Evolutionary conservation across 2,329 filamentous ascomycete species (phyloP), one percentile per base, ranked within the genome.

Genomic region (Alternaria hordeiaustralica): DNA sequence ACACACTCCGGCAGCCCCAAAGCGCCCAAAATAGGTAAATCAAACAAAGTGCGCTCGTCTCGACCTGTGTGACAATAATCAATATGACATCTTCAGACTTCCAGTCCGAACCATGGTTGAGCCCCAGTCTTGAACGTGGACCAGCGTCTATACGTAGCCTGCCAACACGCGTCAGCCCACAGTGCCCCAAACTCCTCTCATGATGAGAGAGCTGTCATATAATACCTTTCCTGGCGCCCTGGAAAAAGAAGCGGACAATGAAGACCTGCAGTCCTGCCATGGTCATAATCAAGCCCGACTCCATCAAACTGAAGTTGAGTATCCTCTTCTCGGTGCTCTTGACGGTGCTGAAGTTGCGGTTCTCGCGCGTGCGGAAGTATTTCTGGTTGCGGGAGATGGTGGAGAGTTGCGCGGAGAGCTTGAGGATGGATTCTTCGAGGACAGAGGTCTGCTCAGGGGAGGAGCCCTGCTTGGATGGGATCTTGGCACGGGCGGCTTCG

Each of bases 261-360:
- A 98, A 97, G 55, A 99, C 96, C 84, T 99, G 96, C 78, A 99
- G 83, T 50, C 89, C 94, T 47, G 95, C 96, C 96, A 99, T 99
- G 64, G 90, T 92, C 68, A 97, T 85, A 84, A 99, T 96, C 84
- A 99, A 89, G 67, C 88, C 87, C 70, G 92, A 92, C 85, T 99
- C 96, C 73, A 98, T 91, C 78, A 99, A 85, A 79, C 93, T 97
- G 82, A 99, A 97, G 83, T 97, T 98, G 84, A 97, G 94, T 76
- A 99, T 99, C 68, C 96, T 88, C 79, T 89, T 89, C 86, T 99
- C 96, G 44, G 96, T 99, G 84, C 94, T 97, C 80, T 93, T 88
- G 74, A 99, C 96, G 10, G 96, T 99, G 84, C 93, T 96, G 84
- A 99, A 98, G 84, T 99, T 99, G 66, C 96, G 89, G 87, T 99